These are phyloP conservation scores for Starmerella vaccinii DNA, from an alignment of 805 yeast genomes.

Conservation along the genomic window DNA sequence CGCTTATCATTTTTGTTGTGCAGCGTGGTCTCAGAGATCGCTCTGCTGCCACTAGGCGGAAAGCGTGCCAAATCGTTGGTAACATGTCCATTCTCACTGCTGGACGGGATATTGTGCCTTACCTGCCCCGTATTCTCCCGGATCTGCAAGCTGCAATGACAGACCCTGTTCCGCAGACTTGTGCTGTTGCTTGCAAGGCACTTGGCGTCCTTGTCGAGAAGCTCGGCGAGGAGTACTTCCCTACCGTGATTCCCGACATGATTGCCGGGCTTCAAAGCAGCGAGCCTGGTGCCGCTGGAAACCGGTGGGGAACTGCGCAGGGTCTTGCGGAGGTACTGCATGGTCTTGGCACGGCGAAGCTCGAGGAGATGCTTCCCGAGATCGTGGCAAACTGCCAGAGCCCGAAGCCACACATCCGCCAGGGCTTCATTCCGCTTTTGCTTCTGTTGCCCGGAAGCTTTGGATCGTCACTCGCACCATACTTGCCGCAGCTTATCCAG, in stretches of 20 bases:
- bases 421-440: constrained; percentile 84
- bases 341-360: constrained; percentile 77
- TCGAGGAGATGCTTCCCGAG: constrained; percentile 79
- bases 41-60: constrained; percentile 83
- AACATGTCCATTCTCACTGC: constrained; percentile 96
- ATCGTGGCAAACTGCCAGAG: constrained; percentile 63
- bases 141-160: constrained; percentile 93
- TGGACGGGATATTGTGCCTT: constrained; percentile 72
- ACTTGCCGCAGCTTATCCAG: constrained; percentile 75
- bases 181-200: constrained; percentile 96
- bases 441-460: constrained; percentile 89
- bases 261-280: constrained; percentile 49
- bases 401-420: constrained; percentile 63
- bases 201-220: constrained; percentile 92
- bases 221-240: constrained; percentile 92
- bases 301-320: constrained; percentile 93
- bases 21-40: constrained; percentile 93
- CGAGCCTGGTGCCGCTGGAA: constrained; percentile 74
- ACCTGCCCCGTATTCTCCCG: constrained; percentile 61
- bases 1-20: constrained; percentile 85
- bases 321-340: constrained; percentile 88
- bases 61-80: constrained; percentile 96
- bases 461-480: constrained; percentile 76
- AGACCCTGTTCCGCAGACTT: constrained; percentile 93
- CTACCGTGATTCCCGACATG: constrained; percentile 74